phyloP scores from a whole-genome alignment of 345 rosid species.

The Murraya paniculata region DNA sequence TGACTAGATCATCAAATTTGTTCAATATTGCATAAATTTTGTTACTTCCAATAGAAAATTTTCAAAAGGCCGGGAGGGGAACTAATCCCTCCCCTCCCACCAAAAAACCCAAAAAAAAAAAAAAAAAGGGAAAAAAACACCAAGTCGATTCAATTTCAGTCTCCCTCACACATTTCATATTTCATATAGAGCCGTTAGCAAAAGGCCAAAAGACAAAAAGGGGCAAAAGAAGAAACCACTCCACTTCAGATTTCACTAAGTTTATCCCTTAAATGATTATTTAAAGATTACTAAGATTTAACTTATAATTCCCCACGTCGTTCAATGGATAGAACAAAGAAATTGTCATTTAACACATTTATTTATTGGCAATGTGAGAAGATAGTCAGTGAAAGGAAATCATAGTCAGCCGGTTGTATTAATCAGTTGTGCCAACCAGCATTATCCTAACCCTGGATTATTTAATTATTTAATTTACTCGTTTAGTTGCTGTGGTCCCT shows the following conservation, averaged over 20 bases:
- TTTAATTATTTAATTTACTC: neutral
- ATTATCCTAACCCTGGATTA: constrained; percentile 3
- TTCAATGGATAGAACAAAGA: neutral
- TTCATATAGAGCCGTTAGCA: too few species aligned
- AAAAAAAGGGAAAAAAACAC: neutral
- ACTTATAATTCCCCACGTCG: neutral
- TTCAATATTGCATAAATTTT: neutral
- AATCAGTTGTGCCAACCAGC: constrained; percentile 12
- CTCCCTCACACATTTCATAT: neutral
- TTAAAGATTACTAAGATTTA: neutral
- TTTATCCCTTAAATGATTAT: neutral
- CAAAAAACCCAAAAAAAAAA: neutral
- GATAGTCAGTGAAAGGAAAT: constrained; percentile 13
- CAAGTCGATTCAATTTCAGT: neutral
- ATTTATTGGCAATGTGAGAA: constrained; percentile 4
- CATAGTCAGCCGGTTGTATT: constrained; percentile 3
- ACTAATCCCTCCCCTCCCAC: neutral
- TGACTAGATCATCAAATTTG: neutral
- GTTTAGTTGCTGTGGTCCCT: constrained; percentile 4
- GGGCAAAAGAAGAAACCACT: too few species aligned
- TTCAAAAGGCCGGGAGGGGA: neutral
- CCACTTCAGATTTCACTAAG: neutral
- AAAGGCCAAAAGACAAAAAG: too few species aligned
- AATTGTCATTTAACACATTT: constrained; percentile 17
- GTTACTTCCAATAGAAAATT: neutral